phyloP scores from a whole-genome alignment of 2,329 filamentous ascomycete species.

The Colletotrichum karsti region DNA sequence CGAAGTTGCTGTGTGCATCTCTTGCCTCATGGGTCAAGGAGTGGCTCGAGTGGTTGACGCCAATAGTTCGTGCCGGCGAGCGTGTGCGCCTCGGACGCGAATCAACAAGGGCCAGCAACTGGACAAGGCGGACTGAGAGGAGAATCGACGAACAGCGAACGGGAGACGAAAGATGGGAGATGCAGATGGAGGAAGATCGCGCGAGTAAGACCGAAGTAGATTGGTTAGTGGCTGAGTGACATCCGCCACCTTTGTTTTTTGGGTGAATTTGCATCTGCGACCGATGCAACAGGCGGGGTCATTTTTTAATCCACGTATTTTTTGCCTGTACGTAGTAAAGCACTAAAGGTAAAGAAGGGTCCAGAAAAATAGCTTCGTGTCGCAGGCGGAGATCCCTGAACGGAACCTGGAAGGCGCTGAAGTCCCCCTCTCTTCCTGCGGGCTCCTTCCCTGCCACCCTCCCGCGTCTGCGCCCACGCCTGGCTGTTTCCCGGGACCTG shows the following conservation, averaged over 20 bases:
- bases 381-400: slow-evolving; percentile 8
- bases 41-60: slow-evolving; percentile 7
- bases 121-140: slow-evolving; percentile 22
- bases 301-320: no score
- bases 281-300: neutral
- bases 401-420: neutral
- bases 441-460: neutral
- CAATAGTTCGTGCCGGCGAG: neutral
- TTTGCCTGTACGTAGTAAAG: no score
- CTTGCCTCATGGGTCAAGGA: slow-evolving; percentile 6
- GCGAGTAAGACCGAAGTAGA: slow-evolving; percentile 1
- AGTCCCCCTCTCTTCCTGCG: neutral
- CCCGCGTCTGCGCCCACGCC: neutral
- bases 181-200: neutral
- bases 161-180: neutral
- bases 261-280: neutral
- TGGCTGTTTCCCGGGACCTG: neutral
- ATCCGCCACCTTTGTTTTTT: slow-evolving; percentile 10
- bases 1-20: neutral
- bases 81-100: slow-evolving; percentile 4
- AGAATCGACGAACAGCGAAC: neutral
- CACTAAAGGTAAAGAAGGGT: neutral
- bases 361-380: neutral
- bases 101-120: slow-evolving; percentile 18
- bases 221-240: slow-evolving; percentile 18